Conservation (phyloP, 495 filamentous ascomycete species). For the Trichocladium antarcticum region DNA sequence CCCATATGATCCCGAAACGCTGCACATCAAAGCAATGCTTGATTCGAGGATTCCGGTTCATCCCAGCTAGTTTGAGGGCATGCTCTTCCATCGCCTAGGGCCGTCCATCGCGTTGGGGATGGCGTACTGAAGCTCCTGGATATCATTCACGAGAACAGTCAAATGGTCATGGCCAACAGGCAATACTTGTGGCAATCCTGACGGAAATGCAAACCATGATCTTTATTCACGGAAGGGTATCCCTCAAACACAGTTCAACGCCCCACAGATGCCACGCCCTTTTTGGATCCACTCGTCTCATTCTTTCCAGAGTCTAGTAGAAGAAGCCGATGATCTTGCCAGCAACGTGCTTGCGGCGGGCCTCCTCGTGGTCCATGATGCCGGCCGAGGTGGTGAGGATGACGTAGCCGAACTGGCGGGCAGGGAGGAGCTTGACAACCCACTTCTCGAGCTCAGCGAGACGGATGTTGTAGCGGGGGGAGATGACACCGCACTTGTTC, state of each 20-base stretch:
- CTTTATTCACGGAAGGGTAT: conserved; percentile 13
- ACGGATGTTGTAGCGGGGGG: conserved; percentile 95
- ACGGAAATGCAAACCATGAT: conserved; percentile 1
- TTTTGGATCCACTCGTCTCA: conserved; percentile 8
- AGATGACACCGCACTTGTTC: conserved; percentile 99
- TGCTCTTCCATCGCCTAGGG: no score
- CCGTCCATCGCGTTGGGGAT: no score
- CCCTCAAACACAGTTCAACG: conserved; percentile 10
- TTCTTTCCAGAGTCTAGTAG: conserved; percentile 49
- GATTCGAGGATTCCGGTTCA: no score
- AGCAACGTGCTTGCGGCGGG: conserved; percentile 89
- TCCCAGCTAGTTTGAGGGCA: no score
- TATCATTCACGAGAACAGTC: no score
- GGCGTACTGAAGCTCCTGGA: no score
- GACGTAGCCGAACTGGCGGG: conserved; percentile 99
- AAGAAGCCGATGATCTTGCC: conserved; percentile 97
- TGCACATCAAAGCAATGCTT: no score
- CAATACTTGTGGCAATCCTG: background rate
- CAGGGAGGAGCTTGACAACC: conserved; percentile 94
- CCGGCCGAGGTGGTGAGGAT: conserved; percentile 97
- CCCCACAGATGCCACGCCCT: conserved; percentile 8
- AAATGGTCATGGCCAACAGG: background rate
- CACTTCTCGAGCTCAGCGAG: conserved; percentile 96
- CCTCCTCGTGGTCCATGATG: conserved; percentile 99
- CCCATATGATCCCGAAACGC: no score